Evolutionary conservation across 2,329 filamentous ascomycete genomes (phyloP), one percentile per base, ranked within the genome.

Genomic region (Ramularia collo-cygni): DNA sequence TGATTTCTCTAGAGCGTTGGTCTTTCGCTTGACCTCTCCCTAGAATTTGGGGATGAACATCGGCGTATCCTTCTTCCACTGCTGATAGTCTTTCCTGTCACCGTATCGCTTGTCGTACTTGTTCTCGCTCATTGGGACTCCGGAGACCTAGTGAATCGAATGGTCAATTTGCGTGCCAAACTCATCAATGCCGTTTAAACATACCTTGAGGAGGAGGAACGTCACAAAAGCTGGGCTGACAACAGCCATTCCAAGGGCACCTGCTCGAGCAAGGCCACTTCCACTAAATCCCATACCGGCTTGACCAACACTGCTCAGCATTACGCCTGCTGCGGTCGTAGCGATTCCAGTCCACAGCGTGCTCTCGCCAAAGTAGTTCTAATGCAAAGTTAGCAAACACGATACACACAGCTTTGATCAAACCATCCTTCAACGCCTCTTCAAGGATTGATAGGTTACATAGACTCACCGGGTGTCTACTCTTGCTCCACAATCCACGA

Each of bases 311-410:
- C 61, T 63, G 10, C 67, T 65, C 1, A 73, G 60, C 35, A 85
- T 63, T 1, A 77, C 64, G 0, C 78, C 77, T 0, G 71, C 75
- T 0, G 76, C 70, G 1, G 68, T 61, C 7, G 75, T 72, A 0
- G 79, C 77, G 39, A 84, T 73, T 1, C 81, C 81, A 0, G 73
- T 77, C 81, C 80, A 85, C 21, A 85, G 64, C 8, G 76, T 80
- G 18, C 69, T 71, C 59, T 85, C 81, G n/a, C 81, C 81, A 57
- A 85, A 82, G 64, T 85, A 85, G 54, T 85, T 82, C 31, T 33
- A 21, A n/a, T 16, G 6, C 8, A 21, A 7, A 17, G 6, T 33
- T 18, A 33, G 31, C 14, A 16, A 18, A 10, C 7, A 24, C 6
- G 10, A 24, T 10, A 24, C 21, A 24, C 10, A 10, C 10, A 24